Conservation (phyloP, 129 eudicot genomes). For the Saposhnikovia divaricata region DNA sequence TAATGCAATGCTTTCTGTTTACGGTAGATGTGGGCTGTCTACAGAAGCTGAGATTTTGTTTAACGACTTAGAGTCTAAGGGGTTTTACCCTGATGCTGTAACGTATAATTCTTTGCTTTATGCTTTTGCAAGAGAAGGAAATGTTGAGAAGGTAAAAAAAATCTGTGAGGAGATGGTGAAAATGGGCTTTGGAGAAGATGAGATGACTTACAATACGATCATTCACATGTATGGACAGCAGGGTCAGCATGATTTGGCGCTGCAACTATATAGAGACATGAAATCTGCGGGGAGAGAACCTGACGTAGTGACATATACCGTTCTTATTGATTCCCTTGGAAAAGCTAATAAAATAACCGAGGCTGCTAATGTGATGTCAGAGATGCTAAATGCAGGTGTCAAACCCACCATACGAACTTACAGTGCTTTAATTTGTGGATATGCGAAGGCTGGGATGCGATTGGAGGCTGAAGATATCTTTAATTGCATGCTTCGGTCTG, state of each 20-base stretch:
- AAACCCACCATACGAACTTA: slow-evolving; percentile 80
- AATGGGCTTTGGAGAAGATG: slow-evolving; percentile 76
- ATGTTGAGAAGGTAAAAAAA: slow-evolving; percentile 51
- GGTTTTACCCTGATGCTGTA: slow-evolving; percentile 89
- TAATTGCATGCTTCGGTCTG: slow-evolving; percentile 65
- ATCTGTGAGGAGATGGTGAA: slow-evolving; percentile 72
- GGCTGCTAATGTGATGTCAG: slow-evolving; percentile 90
- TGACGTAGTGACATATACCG: slow-evolving; percentile 87
- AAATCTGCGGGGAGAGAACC: slow-evolving; percentile 67
- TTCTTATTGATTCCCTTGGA: slow-evolving; percentile 79
- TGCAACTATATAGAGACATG: slow-evolving; percentile 67
- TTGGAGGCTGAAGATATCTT: slow-evolving; percentile 69
- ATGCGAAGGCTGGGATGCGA: slow-evolving; percentile 74
- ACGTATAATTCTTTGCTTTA: slow-evolving; percentile 82
- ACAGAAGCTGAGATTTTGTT: slow-evolving; percentile 60
- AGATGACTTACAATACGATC: slow-evolving; percentile 86
- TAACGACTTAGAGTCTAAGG: slow-evolving; percentile 55
- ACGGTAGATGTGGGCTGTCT: slow-evolving; percentile 75
- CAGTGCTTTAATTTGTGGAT: slow-evolving; percentile 96
- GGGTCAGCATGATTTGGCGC: slow-evolving; percentile 64
- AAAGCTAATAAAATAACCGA: slow-evolving; percentile 72
- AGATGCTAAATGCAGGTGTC: slow-evolving; percentile 73
- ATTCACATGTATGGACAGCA: slow-evolving; percentile 86
- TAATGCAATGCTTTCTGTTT: slow-evolving; percentile 90
- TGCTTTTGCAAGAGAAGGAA: slow-evolving; percentile 89